Evolutionary conservation across 495 filamentous ascomycete species (phyloP).

Genomic region (Massariosphaeria phaeospora): DNA sequence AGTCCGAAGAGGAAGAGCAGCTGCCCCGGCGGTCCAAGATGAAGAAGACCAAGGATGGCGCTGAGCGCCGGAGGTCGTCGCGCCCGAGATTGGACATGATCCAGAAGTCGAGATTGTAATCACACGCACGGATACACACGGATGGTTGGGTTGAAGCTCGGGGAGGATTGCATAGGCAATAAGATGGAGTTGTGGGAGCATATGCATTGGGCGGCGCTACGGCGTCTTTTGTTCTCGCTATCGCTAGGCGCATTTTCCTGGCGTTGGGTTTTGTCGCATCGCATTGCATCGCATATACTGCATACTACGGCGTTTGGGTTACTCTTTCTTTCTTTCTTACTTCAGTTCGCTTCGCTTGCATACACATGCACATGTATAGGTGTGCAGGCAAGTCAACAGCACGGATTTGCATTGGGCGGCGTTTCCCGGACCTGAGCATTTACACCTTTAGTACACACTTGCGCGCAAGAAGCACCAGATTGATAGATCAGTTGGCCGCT

Average conservation of each 20-base stretch:
- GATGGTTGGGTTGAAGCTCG: not conserved
- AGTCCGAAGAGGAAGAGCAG: constrained; percentile 33
- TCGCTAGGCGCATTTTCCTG: constrained; percentile 7
- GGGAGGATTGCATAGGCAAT: not conserved
- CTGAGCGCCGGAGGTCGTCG: constrained; percentile 29
- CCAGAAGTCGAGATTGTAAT: constrained; percentile 29
- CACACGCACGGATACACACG: not conserved
- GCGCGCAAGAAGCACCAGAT: too few species aligned
- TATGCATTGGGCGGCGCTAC: constrained; percentile 23
- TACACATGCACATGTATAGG: too few species aligned
- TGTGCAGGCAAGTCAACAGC: too few species aligned
- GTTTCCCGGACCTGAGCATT: too few species aligned
- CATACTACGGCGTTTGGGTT: not conserved
- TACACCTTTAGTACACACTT: too few species aligned
- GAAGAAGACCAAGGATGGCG: constrained; percentile 30
- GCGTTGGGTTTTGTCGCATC: constrained; percentile 1
- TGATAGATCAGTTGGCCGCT: too few species aligned
- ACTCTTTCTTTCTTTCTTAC: not conserved
- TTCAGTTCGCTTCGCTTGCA: not conserved
- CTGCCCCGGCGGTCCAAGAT: constrained; percentile 10
- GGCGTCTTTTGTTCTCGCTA: not conserved
- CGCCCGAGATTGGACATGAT: constrained; percentile 18
- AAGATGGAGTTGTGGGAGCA: constrained; percentile 1
- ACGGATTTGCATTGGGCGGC: too few species aligned
- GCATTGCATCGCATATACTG: not conserved